A percentile compares a stretch with the other conserved stretches of the same genome.
Conservation (phyloP, 2,329 filamentous ascomycete genomes). For the Lizonia empirigonia region DNA sequence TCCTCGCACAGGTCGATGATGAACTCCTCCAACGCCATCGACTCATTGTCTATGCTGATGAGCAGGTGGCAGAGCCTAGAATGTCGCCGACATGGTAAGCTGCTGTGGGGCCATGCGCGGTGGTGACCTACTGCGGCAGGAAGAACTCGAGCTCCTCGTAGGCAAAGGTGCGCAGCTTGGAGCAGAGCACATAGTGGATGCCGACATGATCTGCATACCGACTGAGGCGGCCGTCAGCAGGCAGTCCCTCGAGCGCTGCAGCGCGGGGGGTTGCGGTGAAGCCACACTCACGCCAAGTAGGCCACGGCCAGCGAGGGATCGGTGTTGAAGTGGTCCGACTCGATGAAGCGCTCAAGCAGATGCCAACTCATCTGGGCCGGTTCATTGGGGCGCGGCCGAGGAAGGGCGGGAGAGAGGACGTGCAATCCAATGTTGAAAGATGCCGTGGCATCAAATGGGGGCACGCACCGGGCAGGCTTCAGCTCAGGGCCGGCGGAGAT, state of each 20-base stretch:
- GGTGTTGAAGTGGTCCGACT: constrained; percentile 92
- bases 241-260: not conserved
- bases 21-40: constrained; percentile 88
- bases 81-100: constrained; percentile 33
- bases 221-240: constrained; percentile 54
- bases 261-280: constrained; percentile 16
- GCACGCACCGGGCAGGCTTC: constrained; percentile 6
- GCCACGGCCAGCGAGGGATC: constrained; percentile 87
- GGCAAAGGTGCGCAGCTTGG: constrained; percentile 84
- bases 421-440: constrained; percentile 4
- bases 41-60: constrained; percentile 88
- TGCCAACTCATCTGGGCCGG: constrained; percentile 69
- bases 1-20: constrained; percentile 85
- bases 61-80: constrained; percentile 77
- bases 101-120: constrained; percentile 43
- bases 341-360: constrained; percentile 86
- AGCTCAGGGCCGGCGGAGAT: constrained; percentile 6
- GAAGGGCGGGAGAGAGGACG: constrained; percentile 2
- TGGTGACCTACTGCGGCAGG: constrained; percentile 63
- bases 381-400: constrained; percentile 41
- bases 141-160: constrained; percentile 95
- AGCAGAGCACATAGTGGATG: constrained; percentile 87
- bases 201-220: constrained; percentile 89
- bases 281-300: constrained; percentile 76
- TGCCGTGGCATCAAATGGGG: constrained; percentile 16